Conservation (phyloP, 1,139 yeast species). For the Kurtzmaniella quercitrusa region DNA sequence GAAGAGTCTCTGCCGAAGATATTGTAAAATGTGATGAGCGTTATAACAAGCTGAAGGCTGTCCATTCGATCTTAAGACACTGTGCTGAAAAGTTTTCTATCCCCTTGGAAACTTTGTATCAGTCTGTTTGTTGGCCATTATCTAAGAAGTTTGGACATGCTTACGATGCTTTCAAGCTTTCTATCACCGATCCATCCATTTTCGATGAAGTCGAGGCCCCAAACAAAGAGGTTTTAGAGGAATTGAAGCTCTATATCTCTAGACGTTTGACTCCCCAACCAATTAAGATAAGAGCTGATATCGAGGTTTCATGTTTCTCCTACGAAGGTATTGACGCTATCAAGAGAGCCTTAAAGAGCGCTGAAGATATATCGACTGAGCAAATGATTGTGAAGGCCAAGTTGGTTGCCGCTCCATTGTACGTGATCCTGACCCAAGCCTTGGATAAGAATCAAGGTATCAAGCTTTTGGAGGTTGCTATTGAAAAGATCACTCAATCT, state of each 20-base stretch:
- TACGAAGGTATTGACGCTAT: conserved; percentile 98
- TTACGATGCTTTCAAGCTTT: conserved; percentile 93
- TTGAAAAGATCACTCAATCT: conserved; percentile 64
- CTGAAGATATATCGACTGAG: conserved; percentile 81
- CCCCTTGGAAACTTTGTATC: conserved; percentile 80
- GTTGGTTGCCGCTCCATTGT: conserved; percentile 95
- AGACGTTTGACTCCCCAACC: conserved; percentile 98
- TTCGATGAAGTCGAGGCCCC: conserved; percentile 81
- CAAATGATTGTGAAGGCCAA: conserved; percentile 85
- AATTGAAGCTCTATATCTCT: conserved; percentile 78
- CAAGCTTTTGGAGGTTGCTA: conserved; percentile 71
- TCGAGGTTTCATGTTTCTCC: conserved; percentile 94
- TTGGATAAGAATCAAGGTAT: conserved; percentile 89
- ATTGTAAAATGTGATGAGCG: conserved; percentile 96
- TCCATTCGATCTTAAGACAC: conserved; percentile 94
- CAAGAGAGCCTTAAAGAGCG: conserved; percentile 80
- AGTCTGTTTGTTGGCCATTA: conserved; percentile 94
- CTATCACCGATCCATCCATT: conserved; percentile 87
- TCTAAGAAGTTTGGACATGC: conserved; percentile 96
- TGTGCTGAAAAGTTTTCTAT: conserved; percentile 96
- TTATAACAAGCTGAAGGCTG: conserved; percentile 94
- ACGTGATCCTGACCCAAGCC: conserved; percentile 89
- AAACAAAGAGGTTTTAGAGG: conserved; percentile 67
- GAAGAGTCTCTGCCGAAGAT: conserved; percentile 98
- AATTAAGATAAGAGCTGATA: conserved; percentile 94